Evolutionary conservation across 1,139 yeast species (phyloP).

Genomic region (Hyphopichia fennica): DNA sequence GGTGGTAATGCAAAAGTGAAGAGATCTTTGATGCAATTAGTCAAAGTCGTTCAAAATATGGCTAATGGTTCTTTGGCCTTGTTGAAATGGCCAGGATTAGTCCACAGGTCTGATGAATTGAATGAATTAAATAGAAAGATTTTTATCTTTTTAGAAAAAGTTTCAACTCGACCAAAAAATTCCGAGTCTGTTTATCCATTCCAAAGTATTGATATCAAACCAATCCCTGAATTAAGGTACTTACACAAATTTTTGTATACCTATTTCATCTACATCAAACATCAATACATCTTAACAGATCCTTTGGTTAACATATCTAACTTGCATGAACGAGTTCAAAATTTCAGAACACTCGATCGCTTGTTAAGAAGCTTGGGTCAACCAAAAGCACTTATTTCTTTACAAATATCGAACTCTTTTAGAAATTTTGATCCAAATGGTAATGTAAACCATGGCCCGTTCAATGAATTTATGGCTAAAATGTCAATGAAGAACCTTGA

Average conservation of each 20-base stretch:
- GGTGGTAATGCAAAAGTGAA: constrained; percentile 53
- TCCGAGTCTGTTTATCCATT: constrained; percentile 29
- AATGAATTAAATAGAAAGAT: constrained; percentile 45
- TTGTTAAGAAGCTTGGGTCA: constrained; percentile 35
- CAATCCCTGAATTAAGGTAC: constrained; percentile 51
- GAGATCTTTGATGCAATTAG: constrained; percentile 75
- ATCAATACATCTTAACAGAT: constrained; percentile 29
- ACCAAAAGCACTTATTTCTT: constrained; percentile 45
- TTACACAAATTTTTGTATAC: constrained; percentile 67
- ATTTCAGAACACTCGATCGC: constrained; percentile 28
- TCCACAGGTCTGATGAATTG: constrained; percentile 41
- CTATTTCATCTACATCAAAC: constrained; percentile 57
- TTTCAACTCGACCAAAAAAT: constrained; percentile 14
- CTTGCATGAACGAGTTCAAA: constrained; percentile 24
- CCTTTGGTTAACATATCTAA: constrained; percentile 19
- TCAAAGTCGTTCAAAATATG: constrained; percentile 81
- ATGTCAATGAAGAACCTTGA: constrained; percentile 58
- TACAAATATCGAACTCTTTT: constrained; percentile 54
- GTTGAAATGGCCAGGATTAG: constrained; percentile 60
- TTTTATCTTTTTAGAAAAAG: constrained; percentile 41
- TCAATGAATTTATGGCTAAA: constrained; percentile 74
- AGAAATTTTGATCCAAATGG: constrained; percentile 43
- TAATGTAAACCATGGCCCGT: constrained; percentile 46
- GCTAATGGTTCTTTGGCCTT: constrained; percentile 74
- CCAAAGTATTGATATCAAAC: constrained; percentile 20